Percentiles rank a stretch among this genome's conserved stretches.
These are phyloP conservation scores for Chloranthus sessilifolius DNA, from an alignment of 164 flowering plant species.

Conservation along the genomic window DNA sequence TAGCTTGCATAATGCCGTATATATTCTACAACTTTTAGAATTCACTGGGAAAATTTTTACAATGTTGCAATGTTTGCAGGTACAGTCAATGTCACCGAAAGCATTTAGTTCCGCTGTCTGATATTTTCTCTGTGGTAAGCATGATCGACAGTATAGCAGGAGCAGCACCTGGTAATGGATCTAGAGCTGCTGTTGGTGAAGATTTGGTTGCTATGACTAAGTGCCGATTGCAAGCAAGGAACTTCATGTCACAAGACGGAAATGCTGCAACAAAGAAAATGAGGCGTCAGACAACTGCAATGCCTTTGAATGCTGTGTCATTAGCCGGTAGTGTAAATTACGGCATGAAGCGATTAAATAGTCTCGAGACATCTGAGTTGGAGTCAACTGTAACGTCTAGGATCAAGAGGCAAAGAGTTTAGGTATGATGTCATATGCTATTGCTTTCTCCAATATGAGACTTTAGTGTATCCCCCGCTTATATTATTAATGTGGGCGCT, in stretches of 20 bases:
- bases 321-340: slow-evolving; percentile 63
- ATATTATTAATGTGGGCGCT: too few species aligned
- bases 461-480: too few species aligned
- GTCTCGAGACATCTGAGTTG: slow-evolving; percentile 57
- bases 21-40: too few species aligned
- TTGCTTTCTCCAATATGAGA: too few species aligned
- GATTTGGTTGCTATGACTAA: slow-evolving; percentile 92
- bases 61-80: slow-evolving; percentile 38
- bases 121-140: slow-evolving; percentile 80
- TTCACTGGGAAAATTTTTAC: neutral
- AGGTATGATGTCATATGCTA: slow-evolving; percentile 65
- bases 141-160: slow-evolving; percentile 86
- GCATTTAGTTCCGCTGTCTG: slow-evolving; percentile 69
- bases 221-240: slow-evolving; percentile 82
- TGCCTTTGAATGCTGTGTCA: slow-evolving; percentile 65
- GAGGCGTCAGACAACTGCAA: slow-evolving; percentile 74
- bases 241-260: slow-evolving; percentile 57
- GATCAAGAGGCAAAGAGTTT: slow-evolving; percentile 52
- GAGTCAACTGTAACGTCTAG: slow-evolving; percentile 86
- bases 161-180: slow-evolving; percentile 91
- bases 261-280: slow-evolving; percentile 51
- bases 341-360: slow-evolving; percentile 41
- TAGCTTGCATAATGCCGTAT: too few species aligned
- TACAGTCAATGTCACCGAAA: slow-evolving; percentile 56
- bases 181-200: slow-evolving; percentile 93